phyloP scores from a whole-genome alignment of 495 filamentous ascomycete genomes.

The Neurospora pannonica region DNA sequence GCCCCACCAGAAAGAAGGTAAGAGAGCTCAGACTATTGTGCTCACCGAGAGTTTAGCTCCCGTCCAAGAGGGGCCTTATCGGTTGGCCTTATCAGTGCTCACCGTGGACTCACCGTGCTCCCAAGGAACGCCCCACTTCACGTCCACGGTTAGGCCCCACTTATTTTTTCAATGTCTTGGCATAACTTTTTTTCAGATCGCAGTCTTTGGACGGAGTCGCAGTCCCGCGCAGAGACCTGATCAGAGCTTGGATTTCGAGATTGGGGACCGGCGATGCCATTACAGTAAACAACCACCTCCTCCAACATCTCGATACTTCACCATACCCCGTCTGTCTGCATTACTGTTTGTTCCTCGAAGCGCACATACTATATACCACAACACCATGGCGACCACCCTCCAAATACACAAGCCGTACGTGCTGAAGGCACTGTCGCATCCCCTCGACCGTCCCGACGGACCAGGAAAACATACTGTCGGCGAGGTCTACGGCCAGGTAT shows the following conservation, averaged over 20 bases:
- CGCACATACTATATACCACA: neutral
- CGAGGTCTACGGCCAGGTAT: constrained; percentile 54
- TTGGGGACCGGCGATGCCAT: constrained; percentile 3
- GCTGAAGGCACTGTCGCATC: constrained; percentile 56
- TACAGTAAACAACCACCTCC: neutral
- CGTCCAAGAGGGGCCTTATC: neutral
- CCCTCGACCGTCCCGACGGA: constrained; percentile 46
- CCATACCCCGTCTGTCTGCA: neutral
- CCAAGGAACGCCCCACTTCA: neutral
- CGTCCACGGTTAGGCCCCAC: constrained; percentile 6
- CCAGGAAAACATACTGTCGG: constrained; percentile 49
- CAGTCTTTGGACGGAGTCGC: neutral
- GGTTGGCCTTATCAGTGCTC: neutral
- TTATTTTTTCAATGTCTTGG: constrained; percentile 13
- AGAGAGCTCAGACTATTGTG: neutral
- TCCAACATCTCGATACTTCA: neutral
- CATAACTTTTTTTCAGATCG: constrained; percentile 17
- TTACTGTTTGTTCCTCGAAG: neutral
- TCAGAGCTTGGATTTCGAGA: neutral
- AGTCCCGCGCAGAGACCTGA: neutral
- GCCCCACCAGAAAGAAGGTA: too few species aligned
- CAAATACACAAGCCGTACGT: constrained; percentile 49
- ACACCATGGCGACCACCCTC: constrained; percentile 42
- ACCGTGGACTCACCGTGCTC: neutral
- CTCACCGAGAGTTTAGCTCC: neutral